phyloP scores from a whole-genome alignment of 768 basidiomycete genomes.

The Suillus clintonianus region DNA sequence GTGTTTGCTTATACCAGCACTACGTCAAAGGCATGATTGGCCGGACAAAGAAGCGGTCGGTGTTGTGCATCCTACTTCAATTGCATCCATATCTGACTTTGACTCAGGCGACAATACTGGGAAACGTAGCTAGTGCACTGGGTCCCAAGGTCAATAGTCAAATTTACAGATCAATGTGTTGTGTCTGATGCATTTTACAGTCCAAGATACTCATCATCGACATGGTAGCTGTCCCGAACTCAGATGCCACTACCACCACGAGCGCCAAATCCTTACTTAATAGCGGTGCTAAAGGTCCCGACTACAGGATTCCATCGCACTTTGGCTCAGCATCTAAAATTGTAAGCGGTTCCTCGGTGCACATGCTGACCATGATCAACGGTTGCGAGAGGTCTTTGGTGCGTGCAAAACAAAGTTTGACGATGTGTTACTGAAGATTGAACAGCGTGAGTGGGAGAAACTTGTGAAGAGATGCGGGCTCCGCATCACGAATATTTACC shows the following conservation, averaged over 20 bases:
- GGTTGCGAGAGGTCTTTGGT: constrained; percentile 5
- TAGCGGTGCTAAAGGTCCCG: not conserved
- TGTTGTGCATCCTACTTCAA: not conserved
- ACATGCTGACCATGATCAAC: constrained; percentile 2
- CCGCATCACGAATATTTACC: constrained; percentile 3
- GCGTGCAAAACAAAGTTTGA: not conserved
- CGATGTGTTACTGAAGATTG: not conserved
- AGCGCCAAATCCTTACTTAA: not conserved
- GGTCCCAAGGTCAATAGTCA: not conserved
- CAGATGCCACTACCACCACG: not conserved
- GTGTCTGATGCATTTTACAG: not conserved
- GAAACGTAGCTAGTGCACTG: not conserved
- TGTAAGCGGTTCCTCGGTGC: not conserved
- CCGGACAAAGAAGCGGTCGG: constrained; percentile 10
- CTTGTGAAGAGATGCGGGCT: not conserved
- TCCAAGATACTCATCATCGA: constrained; percentile 5
- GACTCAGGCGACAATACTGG: not conserved
- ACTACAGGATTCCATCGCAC: constrained; percentile 1
- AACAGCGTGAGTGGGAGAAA: constrained; percentile 5
- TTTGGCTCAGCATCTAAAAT: constrained; percentile 3
- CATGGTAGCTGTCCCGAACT: not conserved
- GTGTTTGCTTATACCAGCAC: not conserved
- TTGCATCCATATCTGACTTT: not conserved
- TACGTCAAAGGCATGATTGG: constrained; percentile 15
- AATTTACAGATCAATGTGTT: not conserved